Evolutionary conservation across 495 filamentous ascomycete genomes (phyloP).

Genomic region (Aspergillus hancockii): DNA sequence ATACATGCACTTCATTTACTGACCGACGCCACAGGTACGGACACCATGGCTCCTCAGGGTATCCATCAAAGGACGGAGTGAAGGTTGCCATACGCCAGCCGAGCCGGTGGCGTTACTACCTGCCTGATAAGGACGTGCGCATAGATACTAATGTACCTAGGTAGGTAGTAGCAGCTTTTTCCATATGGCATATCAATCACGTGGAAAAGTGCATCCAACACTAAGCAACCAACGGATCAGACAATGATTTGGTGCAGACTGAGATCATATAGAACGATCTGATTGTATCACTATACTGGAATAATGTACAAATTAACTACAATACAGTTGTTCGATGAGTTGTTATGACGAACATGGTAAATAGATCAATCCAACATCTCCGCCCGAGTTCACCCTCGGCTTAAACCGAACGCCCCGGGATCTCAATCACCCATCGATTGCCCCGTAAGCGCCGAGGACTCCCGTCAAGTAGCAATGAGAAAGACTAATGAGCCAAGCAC

Average conservation of each 20-base stretch:
- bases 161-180: background rate
- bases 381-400: background rate
- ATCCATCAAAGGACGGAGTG: background rate
- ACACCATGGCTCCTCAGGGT: background rate
- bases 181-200: slow-evolving; percentile 1
- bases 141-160: background rate
- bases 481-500: too few relatives aligned
- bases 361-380: background rate
- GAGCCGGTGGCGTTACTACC: background rate
- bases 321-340: too few relatives aligned
- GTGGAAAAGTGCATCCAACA: background rate
- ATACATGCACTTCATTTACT: background rate
- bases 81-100: background rate
- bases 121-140: background rate
- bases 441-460: background rate
- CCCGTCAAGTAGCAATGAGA: too few relatives aligned
- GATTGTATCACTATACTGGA: too few relatives aligned
- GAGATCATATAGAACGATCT: too few relatives aligned
- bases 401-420: background rate
- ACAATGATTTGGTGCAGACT: too few relatives aligned
- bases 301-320: too few relatives aligned
- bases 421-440: background rate
- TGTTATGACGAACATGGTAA: too few relatives aligned
- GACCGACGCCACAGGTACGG: background rate
- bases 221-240: background rate